A percentile compares a stretch with the other conserved stretches of the same genome.
Evolutionary conservation across 2,329 filamentous ascomycete genomes (phyloP).

Genomic region (Aspergillus piperis): DNA sequence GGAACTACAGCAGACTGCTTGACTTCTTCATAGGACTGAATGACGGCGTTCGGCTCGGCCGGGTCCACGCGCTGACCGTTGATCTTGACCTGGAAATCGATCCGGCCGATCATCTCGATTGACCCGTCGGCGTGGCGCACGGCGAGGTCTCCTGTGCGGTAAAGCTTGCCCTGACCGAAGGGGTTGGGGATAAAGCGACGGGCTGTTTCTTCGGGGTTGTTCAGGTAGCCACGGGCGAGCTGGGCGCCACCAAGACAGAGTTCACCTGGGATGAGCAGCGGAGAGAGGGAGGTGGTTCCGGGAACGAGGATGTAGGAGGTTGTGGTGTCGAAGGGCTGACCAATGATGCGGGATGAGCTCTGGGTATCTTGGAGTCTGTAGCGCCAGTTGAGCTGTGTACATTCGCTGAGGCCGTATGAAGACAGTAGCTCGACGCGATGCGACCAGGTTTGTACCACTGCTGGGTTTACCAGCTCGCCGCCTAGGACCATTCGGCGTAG

Average conservation of each 20-base stretch:
- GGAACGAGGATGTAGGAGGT: slow-evolving; percentile 15
- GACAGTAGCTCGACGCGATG: slow-evolving; percentile 15
- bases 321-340: slow-evolving; percentile 17
- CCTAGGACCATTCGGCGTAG: slow-evolving; percentile 15
- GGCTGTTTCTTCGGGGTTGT: slow-evolving; percentile 2
- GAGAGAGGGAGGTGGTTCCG: slow-evolving; percentile 11
- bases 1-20: slow-evolving; percentile 3
- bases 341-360: slow-evolving; percentile 7
- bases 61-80: slow-evolving; percentile 62
- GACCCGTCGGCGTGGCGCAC: slow-evolving; percentile 13
- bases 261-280: slow-evolving; percentile 16
- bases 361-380: background rate
- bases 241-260: slow-evolving; percentile 17
- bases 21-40: slow-evolving; percentile 1
- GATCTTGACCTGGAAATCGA: slow-evolving; percentile 64
- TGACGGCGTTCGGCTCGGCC: slow-evolving; percentile 31
- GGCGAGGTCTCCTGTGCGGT: slow-evolving; percentile 25
- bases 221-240: slow-evolving; percentile 17
- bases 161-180: slow-evolving; percentile 16
- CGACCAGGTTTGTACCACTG: slow-evolving; percentile 14
- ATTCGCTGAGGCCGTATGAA: slow-evolving; percentile 23
- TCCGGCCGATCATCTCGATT: slow-evolving; percentile 50
- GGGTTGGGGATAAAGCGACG: slow-evolving; percentile 15
- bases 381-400: slow-evolving; percentile 18
- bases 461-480: slow-evolving; percentile 13